Conservation (phyloP, 2,329 filamentous ascomycete species). For the Endothia cerciana region DNA sequence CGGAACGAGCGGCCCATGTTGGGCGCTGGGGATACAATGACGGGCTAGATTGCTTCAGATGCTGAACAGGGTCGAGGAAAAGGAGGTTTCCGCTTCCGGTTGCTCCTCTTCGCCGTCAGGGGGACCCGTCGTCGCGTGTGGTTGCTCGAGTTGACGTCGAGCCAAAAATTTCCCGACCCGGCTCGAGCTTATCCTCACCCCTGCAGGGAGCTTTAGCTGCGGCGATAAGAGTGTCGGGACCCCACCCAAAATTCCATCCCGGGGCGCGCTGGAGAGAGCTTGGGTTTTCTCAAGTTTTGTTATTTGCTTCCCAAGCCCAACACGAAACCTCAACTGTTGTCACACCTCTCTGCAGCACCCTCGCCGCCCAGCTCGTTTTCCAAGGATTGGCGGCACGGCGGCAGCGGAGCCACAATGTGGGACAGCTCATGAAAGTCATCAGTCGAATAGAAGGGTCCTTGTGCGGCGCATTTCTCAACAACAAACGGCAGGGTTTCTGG, state of each 20-base stretch:
- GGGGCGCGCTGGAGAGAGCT: constrained; percentile 18
- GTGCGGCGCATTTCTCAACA: constrained; percentile 58
- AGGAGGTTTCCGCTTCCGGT: constrained; percentile 7
- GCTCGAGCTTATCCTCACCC: constrained; percentile 45
- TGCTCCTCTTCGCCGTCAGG: not conserved
- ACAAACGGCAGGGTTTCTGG: constrained; percentile 41
- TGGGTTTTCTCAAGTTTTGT: constrained; percentile 18
- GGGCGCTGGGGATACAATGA: constrained; percentile 23
- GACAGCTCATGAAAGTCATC: constrained; percentile 63
- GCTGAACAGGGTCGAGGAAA: not conserved
- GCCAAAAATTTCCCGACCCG: constrained; percentile 42
- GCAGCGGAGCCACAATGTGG: constrained; percentile 48
- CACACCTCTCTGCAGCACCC: constrained; percentile 8
- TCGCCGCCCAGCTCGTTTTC: constrained; percentile 23
- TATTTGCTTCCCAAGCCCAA: not conserved
- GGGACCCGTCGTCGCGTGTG: constrained; percentile 31
- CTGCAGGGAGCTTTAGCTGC: constrained; percentile 14
- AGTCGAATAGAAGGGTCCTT: constrained; percentile 64
- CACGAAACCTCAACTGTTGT: not conserved
- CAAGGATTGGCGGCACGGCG: constrained; percentile 35
- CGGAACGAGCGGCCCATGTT: constrained; percentile 41
- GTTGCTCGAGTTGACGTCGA: constrained; percentile 39
- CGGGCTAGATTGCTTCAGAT: not conserved
- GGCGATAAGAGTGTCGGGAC: constrained; percentile 15
- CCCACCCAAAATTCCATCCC: constrained; percentile 17